Percentiles rank a stretch among this genome's conserved stretches.
These are phyloP conservation scores for Eremochloa ophiuroides DNA, from an alignment of 176 grass and related monocot genomes.

Conservation along the genomic window DNA sequence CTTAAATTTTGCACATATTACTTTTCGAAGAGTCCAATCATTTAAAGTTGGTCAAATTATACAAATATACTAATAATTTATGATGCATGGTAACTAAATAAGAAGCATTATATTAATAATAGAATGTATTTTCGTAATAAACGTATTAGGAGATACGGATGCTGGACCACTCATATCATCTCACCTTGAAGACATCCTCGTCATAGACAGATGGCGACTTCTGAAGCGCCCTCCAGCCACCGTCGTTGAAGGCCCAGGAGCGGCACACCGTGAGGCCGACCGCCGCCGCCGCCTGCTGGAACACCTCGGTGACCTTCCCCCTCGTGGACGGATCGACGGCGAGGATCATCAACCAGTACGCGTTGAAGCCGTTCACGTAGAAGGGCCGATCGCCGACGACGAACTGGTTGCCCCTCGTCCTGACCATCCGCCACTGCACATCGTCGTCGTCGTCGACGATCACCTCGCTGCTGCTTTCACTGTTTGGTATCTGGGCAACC, in stretches of 20 bases:
- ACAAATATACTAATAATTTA: no score
- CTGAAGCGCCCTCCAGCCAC: constrained; percentile 72
- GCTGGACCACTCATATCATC: no score
- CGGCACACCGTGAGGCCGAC: constrained; percentile 63
- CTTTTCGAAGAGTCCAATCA: no score
- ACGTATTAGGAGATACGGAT: no score
- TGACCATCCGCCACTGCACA: constrained; percentile 51
- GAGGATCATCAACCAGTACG: constrained; percentile 75
- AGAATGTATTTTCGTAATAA: no score
- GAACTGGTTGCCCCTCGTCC: constrained; percentile 53
- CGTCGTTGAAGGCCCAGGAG: constrained; percentile 73
- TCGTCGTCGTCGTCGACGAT: background rate
- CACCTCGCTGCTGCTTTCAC: background rate
- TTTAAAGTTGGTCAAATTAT: no score
- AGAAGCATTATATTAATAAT: no score
- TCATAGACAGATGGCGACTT: constrained; percentile 64
- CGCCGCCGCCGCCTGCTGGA: constrained; percentile 46
- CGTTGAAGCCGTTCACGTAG: constrained; percentile 78
- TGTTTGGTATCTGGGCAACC: background rate
- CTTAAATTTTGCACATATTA: no score
- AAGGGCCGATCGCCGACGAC: constrained; percentile 40
- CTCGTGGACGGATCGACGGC: constrained; percentile 60
- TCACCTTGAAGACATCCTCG: constrained; percentile 75
- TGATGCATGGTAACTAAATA: no score
- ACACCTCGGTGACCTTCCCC: constrained; percentile 57